Conservation (phyloP, 1,284 basidiomycete species). For the Mycosarcoma maydis region DNA sequence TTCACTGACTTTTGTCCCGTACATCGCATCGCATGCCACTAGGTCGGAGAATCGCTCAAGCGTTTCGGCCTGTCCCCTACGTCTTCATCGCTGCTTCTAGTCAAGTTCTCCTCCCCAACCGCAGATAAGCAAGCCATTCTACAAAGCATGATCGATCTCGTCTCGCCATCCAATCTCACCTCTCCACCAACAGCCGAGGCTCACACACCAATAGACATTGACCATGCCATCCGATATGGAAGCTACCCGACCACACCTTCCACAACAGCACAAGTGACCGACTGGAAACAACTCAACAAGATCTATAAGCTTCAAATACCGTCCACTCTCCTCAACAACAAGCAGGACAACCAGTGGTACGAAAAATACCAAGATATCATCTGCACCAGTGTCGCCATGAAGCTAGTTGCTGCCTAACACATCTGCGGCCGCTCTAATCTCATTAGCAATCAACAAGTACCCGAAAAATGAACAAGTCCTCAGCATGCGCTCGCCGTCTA, state of each 20-base stretch:
- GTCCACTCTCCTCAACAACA: conserved; percentile 3
- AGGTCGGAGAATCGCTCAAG: conserved; percentile 50
- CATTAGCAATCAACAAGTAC: too few relatives aligned
- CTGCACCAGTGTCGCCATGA: conserved; percentile 49
- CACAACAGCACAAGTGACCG: conserved; percentile 11
- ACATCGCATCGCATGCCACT: background rate
- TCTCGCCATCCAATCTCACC: conserved; percentile 17
- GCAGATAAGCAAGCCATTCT: conserved; percentile 17
- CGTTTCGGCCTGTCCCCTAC: conserved; percentile 40
- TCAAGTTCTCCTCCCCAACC: conserved; percentile 25
- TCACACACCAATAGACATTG: conserved; percentile 10
- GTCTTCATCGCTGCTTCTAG: conserved; percentile 33
- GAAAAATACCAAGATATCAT: conserved; percentile 34
- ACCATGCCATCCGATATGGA: conserved; percentile 24
- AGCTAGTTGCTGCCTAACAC: conserved; percentile 39
- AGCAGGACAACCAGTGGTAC: background rate
- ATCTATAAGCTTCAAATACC: conserved; percentile 50
- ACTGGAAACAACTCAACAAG: conserved; percentile 51
- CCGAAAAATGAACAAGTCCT: too few relatives aligned
- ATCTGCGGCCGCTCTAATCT: too few relatives aligned
- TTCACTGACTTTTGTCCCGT: too few relatives aligned
- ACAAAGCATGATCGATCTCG: conserved; percentile 30
- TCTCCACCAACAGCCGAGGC: background rate
- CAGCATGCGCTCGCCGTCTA: too few relatives aligned
- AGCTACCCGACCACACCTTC: background rate